These are phyloP conservation scores for Serendipita sp. DNA, from an alignment of 768 basidiomycete species.

Conservation along the genomic window DNA sequence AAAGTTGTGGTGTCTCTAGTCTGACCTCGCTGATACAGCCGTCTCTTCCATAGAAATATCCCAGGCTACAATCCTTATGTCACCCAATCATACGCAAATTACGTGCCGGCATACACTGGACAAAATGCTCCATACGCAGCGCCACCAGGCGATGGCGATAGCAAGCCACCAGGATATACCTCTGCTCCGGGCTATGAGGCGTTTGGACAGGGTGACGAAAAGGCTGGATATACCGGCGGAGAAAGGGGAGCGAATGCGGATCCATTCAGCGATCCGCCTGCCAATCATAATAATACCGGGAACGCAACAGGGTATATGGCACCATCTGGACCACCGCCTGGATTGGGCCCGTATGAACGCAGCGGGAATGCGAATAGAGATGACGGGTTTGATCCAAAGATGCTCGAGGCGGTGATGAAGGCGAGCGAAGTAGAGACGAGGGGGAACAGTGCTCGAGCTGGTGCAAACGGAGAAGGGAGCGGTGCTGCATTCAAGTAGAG, in stretches of 20 bases:
- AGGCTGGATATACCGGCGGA: neutral
- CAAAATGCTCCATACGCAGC: neutral
- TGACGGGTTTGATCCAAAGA: neutral
- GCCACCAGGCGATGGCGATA: neutral
- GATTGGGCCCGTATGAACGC: no score
- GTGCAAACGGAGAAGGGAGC: no score
- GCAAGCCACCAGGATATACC: conserved; percentile 1
- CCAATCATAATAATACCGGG: neutral
- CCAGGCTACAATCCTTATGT: neutral
- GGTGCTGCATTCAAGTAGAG: no score
- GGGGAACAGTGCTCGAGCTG: neutral
- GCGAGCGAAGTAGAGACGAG: neutral
- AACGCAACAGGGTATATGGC: neutral
- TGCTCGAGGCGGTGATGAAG: conserved; percentile 1
- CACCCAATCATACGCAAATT: neutral
- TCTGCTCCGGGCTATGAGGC: neutral
- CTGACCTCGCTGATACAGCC: neutral
- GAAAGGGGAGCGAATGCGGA: neutral
- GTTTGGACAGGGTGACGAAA: neutral
- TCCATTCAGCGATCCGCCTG: neutral
- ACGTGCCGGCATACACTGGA: neutral
- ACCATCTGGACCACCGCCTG: neutral
- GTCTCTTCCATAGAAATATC: neutral
- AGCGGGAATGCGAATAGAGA: neutral
- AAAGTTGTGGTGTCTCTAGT: neutral